These are phyloP conservation scores for Penicillium canariense DNA, from an alignment of 495 filamentous ascomycete species.

Conservation along the genomic window DNA sequence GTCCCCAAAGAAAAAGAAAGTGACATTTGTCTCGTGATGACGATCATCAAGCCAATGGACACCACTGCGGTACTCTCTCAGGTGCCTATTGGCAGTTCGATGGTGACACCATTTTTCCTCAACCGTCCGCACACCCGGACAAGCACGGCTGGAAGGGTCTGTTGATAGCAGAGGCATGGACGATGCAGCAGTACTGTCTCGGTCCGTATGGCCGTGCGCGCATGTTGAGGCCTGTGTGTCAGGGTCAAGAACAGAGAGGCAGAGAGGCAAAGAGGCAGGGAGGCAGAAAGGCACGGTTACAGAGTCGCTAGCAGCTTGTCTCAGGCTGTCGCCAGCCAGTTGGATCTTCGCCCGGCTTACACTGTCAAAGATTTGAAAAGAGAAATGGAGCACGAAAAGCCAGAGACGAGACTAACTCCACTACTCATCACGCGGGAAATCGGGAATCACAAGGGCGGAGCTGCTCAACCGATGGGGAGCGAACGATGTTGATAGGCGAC, in stretches of 20 bases:
- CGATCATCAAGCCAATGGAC: slow-evolving; percentile 16
- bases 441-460: neutral
- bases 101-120: slow-evolving; percentile 24
- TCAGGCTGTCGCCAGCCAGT: neutral
- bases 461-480: neutral
- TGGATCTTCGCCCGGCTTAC: neutral
- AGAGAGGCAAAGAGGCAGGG: neutral
- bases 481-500: neutral
- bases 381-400: neutral
- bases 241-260: neutral
- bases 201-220: slow-evolving; percentile 24
- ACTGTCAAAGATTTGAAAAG: neutral
- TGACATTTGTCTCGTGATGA: slow-evolving; percentile 25
- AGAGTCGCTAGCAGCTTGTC: neutral
- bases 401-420: neutral
- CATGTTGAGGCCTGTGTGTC: slow-evolving; percentile 12
- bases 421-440: slow-evolving; percentile 13
- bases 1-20: slow-evolving; percentile 1
- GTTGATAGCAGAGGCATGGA: slow-evolving; percentile 15
- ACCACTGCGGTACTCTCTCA: neutral
- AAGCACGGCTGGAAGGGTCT: slow-evolving; percentile 22
- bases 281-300: neutral
- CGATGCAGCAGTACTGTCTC: slow-evolving; percentile 26
- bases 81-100: slow-evolving; percentile 19
- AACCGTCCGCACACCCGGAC: slow-evolving; percentile 21